Percentiles rank a stretch among this genome's conserved stretches.
These are phyloP conservation scores for Lepidium campestre DNA, from an alignment of 441 rosid genomes.

Conservation along the genomic window DNA sequence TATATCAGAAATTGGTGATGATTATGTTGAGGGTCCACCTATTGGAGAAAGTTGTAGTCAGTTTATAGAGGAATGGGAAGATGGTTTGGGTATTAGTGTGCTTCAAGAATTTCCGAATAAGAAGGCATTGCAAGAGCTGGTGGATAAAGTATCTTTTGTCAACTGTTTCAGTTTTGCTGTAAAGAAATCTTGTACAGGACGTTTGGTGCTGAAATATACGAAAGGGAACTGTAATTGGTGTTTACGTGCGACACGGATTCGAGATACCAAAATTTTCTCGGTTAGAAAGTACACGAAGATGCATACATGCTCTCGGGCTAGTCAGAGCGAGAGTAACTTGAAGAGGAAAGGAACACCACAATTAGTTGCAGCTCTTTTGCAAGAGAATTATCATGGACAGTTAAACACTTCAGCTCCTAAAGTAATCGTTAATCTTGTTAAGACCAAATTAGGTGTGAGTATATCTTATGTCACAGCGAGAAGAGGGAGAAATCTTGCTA, in stretches of 20 bases:
- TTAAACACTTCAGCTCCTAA: too few species aligned
- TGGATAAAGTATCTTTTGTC: not conserved
- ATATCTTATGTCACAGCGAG: too few species aligned
- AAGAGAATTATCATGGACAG: not conserved
- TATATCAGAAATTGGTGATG: too few species aligned
- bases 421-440: too few species aligned
- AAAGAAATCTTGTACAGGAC: not conserved
- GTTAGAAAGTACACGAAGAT: not conserved
- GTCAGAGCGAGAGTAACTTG: not conserved
- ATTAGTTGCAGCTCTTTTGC: not conserved
- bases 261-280: not conserved
- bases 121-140: not conserved
- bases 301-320: not conserved
- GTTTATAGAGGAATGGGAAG: not conserved
- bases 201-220: not conserved
- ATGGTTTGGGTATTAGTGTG: not conserved
- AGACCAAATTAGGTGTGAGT: too few species aligned
- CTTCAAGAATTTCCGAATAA: not conserved
- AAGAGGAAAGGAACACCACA: not conserved
- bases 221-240: not conserved
- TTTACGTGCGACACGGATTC: not conserved
- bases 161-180: not conserved
- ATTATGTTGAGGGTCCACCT: not conserved
- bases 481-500: too few species aligned
- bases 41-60: too few species aligned